Evolutionary conservation across 352 stramenopile genomes (phyloP).

Genomic region (Globisporangium lucens): DNA sequence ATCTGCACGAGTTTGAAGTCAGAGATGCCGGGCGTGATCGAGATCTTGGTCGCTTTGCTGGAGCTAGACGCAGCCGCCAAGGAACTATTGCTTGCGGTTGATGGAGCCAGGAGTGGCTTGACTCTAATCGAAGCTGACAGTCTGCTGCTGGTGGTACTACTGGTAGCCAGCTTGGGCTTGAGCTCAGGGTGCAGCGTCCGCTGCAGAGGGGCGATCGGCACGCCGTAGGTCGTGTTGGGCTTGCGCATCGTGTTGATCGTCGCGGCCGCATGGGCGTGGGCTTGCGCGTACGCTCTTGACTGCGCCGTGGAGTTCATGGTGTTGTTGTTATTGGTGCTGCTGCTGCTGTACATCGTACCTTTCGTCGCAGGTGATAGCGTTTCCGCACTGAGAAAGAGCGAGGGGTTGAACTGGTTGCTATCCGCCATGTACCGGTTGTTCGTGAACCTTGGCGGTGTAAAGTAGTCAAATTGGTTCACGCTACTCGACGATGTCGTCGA

Average conservation of each 20-base stretch:
- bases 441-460: slow-evolving; percentile 50
- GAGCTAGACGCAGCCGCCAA: neutral
- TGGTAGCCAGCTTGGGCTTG: slow-evolving; percentile 37
- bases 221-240: slow-evolving; percentile 47
- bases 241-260: slow-evolving; percentile 53
- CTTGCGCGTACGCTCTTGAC: slow-evolving; percentile 21
- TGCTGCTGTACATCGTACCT: slow-evolving; percentile 20
- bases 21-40: slow-evolving; percentile 72
- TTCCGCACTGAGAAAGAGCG: slow-evolving; percentile 46
- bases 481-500: neutral
- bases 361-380: slow-evolving; percentile 39
- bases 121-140: neutral
- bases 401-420: slow-evolving; percentile 21
- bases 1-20: slow-evolving; percentile 88
- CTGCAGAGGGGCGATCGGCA: slow-evolving; percentile 51
- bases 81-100: neutral
- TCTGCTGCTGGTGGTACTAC: slow-evolving; percentile 17
- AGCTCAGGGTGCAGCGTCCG: slow-evolving; percentile 29
- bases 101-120: slow-evolving; percentile 8
- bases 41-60: slow-evolving; percentile 46
- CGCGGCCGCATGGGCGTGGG: slow-evolving; percentile 30
- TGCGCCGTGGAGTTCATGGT: neutral
- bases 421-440: slow-evolving; percentile 33
- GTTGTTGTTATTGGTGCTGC: neutral
- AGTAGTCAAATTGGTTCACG: slow-evolving; percentile 46